Evolutionary conservation across 495 filamentous ascomycete species (phyloP), one percentile per base, ranked within the genome.

Genomic region (Xylaria sp.): DNA sequence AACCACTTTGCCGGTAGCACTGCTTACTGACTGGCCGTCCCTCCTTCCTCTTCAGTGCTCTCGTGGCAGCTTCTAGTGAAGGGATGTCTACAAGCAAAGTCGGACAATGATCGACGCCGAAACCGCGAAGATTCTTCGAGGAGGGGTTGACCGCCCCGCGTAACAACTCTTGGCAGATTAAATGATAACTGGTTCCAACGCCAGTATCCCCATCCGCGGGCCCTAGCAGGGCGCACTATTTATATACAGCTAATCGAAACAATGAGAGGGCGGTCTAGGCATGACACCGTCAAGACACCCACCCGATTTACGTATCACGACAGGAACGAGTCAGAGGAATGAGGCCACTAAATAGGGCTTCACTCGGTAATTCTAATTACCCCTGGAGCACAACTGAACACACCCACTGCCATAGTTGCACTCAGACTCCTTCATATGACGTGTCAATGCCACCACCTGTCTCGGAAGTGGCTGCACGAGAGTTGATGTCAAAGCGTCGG

Each of bases 81-180:
- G 12, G 14, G 9, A 33, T n/a, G 2, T 33, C 26, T 21, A 19
- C 43, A 35, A 29, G 1, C 24, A 65, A 2, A 1, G 62, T 66
- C 40, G 31, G 44, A 66, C 62, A 24, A 21, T 21, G 46, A 11
- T 52, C 43, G 62, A 37, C 19, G 31, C 62, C 44, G 62, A 66
- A 52, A 29, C 19, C 19, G 31, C 31, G 17, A 66, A 29, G 0
- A 29, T 26, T 26, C 21, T 29, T 5, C 12, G 5, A 29, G 5
- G 35, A 41, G 19, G 35, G 24, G 50, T 24, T 29, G 9, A 55
- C 50, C 21, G 53, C 26, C 29, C 53, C 24, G n/a, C 3, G 15
- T 31, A 31, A 21, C 24, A 15, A 37, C 37, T 52, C 62, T 65
- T 63, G 61, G 61, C 61, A 41, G 5, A 8, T 19, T 26, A 5